These are phyloP conservation scores for Rhodotorula graminis DNA, from an alignment of 768 basidiomycete species.

Conservation along the genomic window DNA sequence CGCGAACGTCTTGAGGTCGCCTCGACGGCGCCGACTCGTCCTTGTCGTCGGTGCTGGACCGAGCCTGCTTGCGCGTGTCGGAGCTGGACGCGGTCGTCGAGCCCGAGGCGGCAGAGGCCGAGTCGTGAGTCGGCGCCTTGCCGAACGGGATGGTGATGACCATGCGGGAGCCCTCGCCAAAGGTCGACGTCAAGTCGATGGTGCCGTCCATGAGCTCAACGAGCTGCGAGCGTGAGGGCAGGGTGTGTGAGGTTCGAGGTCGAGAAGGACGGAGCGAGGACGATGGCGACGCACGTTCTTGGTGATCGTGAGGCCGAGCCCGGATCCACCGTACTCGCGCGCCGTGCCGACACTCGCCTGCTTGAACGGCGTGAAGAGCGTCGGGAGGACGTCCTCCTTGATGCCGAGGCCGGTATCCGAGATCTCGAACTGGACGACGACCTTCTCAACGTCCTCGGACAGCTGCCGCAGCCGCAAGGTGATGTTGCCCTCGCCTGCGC, in stretches of 20 bases:
- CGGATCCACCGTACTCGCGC: slow-evolving; percentile 81
- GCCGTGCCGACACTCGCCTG: slow-evolving; percentile 97
- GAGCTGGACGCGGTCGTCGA: no score
- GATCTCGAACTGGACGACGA: slow-evolving; percentile 29
- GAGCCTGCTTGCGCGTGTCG: no score
- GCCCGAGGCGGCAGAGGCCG: no score
- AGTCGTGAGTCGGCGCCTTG: neutral
- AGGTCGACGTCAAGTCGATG: slow-evolving; percentile 7
- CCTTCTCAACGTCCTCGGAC: slow-evolving; percentile 9
- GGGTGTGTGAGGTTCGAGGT: no score
- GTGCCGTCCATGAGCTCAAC: slow-evolving; percentile 31
- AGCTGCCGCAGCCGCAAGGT: slow-evolving; percentile 24
- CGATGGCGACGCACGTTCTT: slow-evolving; percentile 16
- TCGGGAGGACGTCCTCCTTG: slow-evolving; percentile 22
- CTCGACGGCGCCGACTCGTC: neutral
- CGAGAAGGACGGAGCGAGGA: no score
- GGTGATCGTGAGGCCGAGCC: slow-evolving; percentile 79
- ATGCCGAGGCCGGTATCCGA: slow-evolving; percentile 40
- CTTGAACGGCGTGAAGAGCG: slow-evolving; percentile 40
- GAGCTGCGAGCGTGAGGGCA: slow-evolving; percentile 9
- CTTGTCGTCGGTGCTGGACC: no score
- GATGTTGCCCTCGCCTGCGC: slow-evolving; percentile 16
- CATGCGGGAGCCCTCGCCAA: slow-evolving; percentile 12
- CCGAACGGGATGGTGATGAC: slow-evolving; percentile 4
- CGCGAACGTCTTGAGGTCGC: slow-evolving; percentile 3